Base-by-base conservation (phyloP, 2,329 filamentous ascomycete species). In the Rhynchosporium graminicola region DNA sequence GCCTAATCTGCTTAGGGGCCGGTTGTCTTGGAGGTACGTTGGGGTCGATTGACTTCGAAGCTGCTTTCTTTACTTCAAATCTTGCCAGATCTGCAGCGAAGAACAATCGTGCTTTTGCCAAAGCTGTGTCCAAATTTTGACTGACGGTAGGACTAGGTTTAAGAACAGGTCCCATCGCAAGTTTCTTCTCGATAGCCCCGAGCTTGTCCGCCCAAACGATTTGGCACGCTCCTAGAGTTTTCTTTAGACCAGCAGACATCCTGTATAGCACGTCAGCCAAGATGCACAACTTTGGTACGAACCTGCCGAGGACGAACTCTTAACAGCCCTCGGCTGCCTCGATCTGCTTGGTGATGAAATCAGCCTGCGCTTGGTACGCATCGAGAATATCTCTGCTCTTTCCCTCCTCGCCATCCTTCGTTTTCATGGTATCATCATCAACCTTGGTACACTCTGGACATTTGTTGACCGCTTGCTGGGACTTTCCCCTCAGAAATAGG, bases 341-440 rank as follows among this genome's bases (percentile, higher is more conserved):
- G 13, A 29, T 48, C 46, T 48, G 46, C 28, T 29, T 48, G n/a
- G 8, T 48, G 46, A 48, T 48, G 20, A 48, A 48, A 12, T 48
- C 46, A 9, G 46, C 26, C 28, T 48, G 46, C 12, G 10, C 46
- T 15, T 48, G 46, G 46, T 48, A 48, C 8, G 46, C 26, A 2
- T 3, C 26, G 20, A 48, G 28, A 31, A 26, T 10, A 10, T 31
- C 12, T 29, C 12, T 48, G 2, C 9, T 10, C 46, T 48, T 48
- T 26, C 28, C 26, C 26, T 48, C 45, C 40, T 43, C 13, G n/a
- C n/a, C 33, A 1, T 46, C n/a, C n/a, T 20, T 20, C 43, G 4
- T 8, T 20, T 15, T n/a, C 15, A 46, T 4, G 15, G 43, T 7
- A 20, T 45, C 43, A n/a, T 6, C 2, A 7, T 20, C 43, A 20